phyloP scores from a whole-genome alignment of 495 filamentous ascomycete genomes.

The Xylaria palmicola region DNA sequence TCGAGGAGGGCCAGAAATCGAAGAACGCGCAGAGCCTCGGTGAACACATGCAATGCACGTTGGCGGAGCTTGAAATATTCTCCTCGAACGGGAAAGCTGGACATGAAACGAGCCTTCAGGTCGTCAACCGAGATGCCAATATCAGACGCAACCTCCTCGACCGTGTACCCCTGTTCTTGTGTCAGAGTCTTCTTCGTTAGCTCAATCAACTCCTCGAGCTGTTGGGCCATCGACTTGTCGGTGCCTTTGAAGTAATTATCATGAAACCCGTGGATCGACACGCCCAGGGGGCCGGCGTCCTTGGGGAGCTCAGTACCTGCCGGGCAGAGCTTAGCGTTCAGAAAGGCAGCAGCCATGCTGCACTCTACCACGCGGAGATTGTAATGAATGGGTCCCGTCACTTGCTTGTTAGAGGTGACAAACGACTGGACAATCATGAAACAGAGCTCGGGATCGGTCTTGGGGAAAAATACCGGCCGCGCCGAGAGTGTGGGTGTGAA shows the following conservation, averaged over 20 bases:
- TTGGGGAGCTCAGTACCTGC: conserved; percentile 63
- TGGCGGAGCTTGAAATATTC: conserved; percentile 85
- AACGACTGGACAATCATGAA: conserved; percentile 96
- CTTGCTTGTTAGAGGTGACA: conserved; percentile 89
- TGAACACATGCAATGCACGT: conserved; percentile 85
- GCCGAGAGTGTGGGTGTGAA: conserved; percentile 80
- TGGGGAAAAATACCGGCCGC: conserved; percentile 79
- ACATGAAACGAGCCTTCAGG: conserved; percentile 71
- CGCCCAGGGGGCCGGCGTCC: conserved; percentile 80
- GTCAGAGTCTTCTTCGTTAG: conserved; percentile 62
- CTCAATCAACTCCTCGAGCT: conserved; percentile 67
- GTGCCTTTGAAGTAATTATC: conserved; percentile 65
- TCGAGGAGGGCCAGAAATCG: conserved; percentile 74
- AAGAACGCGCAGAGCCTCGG: conserved; percentile 82
- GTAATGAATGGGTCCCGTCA: conserved; percentile 89
- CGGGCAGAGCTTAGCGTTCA: conserved; percentile 53
- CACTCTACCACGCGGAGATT: conserved; percentile 97
- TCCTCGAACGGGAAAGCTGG: conserved; percentile 82
- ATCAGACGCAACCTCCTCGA: conserved; percentile 77
- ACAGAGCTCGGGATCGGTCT: conserved; percentile 74
- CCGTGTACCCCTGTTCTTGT: conserved; percentile 79
- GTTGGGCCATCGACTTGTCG: conserved; percentile 55
- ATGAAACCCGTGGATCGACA: conserved; percentile 84
- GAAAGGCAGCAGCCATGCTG: conserved; percentile 75
- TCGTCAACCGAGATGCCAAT: conserved; percentile 67